phyloP scores from a whole-genome alignment of 2,329 filamentous ascomycete genomes.

The Exophiala sp. region DNA sequence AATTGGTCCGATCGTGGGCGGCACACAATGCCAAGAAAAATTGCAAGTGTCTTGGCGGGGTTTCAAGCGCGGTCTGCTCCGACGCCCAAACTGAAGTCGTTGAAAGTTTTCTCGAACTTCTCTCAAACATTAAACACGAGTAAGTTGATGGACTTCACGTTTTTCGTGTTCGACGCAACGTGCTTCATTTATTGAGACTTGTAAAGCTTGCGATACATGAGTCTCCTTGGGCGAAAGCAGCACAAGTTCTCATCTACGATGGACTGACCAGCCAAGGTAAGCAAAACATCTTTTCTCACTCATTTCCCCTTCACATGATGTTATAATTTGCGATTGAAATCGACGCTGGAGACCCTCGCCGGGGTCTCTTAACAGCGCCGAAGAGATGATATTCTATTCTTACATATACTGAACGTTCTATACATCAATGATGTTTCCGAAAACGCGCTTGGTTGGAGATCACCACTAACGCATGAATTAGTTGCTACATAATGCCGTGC shows the following conservation, averaged over 20 bases:
- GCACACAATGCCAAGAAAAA: no score
- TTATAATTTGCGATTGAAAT: constrained; percentile 99
- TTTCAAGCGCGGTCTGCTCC: no score
- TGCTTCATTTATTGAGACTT: not conserved
- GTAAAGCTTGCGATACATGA: not conserved
- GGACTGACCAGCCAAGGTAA: constrained; percentile 22
- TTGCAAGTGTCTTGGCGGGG: not conserved
- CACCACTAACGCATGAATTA: constrained; percentile 7
- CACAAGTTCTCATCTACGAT: not conserved
- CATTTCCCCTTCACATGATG: constrained; percentile 62
- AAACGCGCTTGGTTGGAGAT: not conserved
- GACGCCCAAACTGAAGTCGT: no score
- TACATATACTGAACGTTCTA: constrained; percentile 87
- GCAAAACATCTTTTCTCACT: constrained; percentile 11
- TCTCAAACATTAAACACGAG: no score
- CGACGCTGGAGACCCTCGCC: constrained; percentile 81
- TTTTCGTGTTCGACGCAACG: no score
- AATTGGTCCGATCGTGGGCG: not conserved
- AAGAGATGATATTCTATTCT: constrained; percentile 87
- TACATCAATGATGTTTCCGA: not conserved
- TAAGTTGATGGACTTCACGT: no score
- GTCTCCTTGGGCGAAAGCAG: no score
- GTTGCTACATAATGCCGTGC: not conserved
- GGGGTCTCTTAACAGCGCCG: constrained; percentile 75
- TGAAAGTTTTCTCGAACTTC: no score